Evolutionary conservation across 1,139 yeast genomes (phyloP).

Genomic region (Blastobotrys proliferans): DNA sequence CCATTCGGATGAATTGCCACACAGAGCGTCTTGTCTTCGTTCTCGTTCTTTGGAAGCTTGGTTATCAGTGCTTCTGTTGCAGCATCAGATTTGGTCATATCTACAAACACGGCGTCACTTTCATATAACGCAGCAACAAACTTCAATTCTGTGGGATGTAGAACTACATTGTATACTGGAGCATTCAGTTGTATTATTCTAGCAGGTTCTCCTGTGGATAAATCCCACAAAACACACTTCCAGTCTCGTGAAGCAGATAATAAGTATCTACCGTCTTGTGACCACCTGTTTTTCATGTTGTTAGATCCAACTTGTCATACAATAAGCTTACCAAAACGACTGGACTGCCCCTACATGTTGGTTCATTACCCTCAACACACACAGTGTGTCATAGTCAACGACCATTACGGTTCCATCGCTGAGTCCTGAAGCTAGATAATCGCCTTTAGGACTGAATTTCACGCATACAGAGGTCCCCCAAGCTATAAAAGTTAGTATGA

Average conservation of each 20-base stretch:
- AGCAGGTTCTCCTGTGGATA: slow-evolving; percentile 43
- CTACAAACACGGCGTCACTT: slow-evolving; percentile 32
- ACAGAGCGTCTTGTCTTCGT: slow-evolving; percentile 30
- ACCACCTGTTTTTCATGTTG: slow-evolving; percentile 49
- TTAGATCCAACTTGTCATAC: background rate
- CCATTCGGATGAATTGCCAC: slow-evolving; percentile 44
- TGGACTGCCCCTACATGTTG: slow-evolving; percentile 76
- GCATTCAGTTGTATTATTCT: slow-evolving; percentile 55
- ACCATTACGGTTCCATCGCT: slow-evolving; percentile 74
- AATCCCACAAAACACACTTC: slow-evolving; percentile 80
- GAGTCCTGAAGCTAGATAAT: slow-evolving; percentile 83
- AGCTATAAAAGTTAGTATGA: slow-evolving; percentile 2
- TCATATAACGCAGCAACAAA: slow-evolving; percentile 47
- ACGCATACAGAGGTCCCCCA: slow-evolving; percentile 71
- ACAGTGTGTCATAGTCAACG: slow-evolving; percentile 69
- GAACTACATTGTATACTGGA: slow-evolving; percentile 65
- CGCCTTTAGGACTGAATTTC: slow-evolving; percentile 72
- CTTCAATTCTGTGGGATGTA: slow-evolving; percentile 51
- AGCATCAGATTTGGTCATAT: slow-evolving; percentile 19
- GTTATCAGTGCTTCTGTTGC: slow-evolving; percentile 20
- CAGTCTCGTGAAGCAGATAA: slow-evolving; percentile 82
- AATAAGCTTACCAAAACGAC: slow-evolving; percentile 42
- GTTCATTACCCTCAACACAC: slow-evolving; percentile 49
- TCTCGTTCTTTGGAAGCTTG: slow-evolving; percentile 26
- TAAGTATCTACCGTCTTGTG: slow-evolving; percentile 64